Evolutionary conservation across 2,329 filamentous ascomycete species (phyloP).

Genomic region (Septoria petroselini): DNA sequence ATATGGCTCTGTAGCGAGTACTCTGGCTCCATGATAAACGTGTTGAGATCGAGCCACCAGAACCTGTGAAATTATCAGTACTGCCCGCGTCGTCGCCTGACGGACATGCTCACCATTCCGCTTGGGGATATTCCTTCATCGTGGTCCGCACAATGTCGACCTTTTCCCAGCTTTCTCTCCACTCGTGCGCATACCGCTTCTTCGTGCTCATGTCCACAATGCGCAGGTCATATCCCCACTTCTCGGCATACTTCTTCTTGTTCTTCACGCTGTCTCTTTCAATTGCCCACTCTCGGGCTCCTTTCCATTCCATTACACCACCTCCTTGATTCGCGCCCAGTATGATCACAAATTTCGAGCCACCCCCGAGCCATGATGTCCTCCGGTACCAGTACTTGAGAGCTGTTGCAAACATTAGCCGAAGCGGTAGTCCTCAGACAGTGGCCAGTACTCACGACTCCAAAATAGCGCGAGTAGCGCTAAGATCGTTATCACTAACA

Average conservation of each 20-base stretch:
- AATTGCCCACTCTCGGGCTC: constrained; percentile 94
- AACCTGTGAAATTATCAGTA: constrained; percentile 60
- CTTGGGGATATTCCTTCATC: constrained; percentile 89
- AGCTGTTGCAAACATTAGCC: constrained; percentile 44
- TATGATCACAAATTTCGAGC: constrained; percentile 89
- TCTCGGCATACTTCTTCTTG: constrained; percentile 80
- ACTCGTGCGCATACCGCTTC: constrained; percentile 97
- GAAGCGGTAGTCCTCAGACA: not conserved
- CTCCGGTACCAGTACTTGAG: constrained; percentile 64
- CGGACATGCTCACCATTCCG: constrained; percentile 72
- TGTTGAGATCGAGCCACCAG: constrained; percentile 98
- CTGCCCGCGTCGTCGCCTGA: not conserved
- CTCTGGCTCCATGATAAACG: constrained; percentile 93
- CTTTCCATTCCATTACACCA: constrained; percentile 99
- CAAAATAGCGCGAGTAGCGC: constrained; percentile 29
- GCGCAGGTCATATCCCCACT: constrained; percentile 94
- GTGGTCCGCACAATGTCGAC: constrained; percentile 87
- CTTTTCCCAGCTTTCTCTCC: constrained; percentile 99
- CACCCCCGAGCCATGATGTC: constrained; percentile 71
- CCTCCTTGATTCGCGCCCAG: constrained; percentile 91
- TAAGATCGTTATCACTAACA: constrained; percentile 28
- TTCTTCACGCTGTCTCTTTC: constrained; percentile 94
- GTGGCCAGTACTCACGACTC: constrained; percentile 25
- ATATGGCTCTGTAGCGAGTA: constrained; percentile 88
- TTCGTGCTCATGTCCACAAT: constrained; percentile 98